Conservation (phyloP, 202 grass and related monocot genomes). For the Digitaria exilis region DNA sequence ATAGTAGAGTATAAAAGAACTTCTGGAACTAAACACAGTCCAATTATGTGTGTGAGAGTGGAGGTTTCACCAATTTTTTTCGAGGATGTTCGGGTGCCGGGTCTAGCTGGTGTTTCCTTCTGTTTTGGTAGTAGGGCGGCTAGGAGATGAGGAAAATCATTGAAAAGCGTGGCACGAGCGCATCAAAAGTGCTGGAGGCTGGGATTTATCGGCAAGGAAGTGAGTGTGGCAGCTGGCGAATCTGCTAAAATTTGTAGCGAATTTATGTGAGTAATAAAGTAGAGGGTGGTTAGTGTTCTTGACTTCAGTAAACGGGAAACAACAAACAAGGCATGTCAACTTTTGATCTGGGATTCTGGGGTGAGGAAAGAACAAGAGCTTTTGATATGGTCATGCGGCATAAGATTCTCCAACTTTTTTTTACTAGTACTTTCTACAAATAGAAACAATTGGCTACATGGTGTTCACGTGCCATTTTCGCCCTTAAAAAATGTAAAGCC, state of each 20-base stretch:
- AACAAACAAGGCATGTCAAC: not conserved
- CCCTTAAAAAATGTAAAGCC: not conserved
- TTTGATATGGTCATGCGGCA: not conserved
- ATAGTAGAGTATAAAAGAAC: too few species aligned
- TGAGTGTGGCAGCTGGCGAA: not conserved
- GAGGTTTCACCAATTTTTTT: not conserved
- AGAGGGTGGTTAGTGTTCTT: not conserved
- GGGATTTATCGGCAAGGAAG: not conserved
- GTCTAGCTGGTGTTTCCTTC: not conserved
- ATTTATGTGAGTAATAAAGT: not conserved
- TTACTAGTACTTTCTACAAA: not conserved
- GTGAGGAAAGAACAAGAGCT: not conserved
- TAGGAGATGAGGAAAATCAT: not conserved
- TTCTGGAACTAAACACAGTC: too few species aligned
- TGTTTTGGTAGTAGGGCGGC: not conserved
- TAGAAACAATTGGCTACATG: conserved; percentile 38
- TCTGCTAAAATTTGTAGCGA: not conserved
- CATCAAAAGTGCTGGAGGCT: not conserved
- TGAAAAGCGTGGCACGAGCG: not conserved
- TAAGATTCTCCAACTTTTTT: conserved; percentile 21
- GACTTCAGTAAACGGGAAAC: not conserved
- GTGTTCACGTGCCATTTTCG: conserved; percentile 28
- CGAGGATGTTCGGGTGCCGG: conserved; percentile 5
- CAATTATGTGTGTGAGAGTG: not conserved
- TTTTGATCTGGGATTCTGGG: conserved; percentile 30